Base-by-base conservation (phyloP, 164 flowering plant species). In the Litsea cubeba region DNA sequence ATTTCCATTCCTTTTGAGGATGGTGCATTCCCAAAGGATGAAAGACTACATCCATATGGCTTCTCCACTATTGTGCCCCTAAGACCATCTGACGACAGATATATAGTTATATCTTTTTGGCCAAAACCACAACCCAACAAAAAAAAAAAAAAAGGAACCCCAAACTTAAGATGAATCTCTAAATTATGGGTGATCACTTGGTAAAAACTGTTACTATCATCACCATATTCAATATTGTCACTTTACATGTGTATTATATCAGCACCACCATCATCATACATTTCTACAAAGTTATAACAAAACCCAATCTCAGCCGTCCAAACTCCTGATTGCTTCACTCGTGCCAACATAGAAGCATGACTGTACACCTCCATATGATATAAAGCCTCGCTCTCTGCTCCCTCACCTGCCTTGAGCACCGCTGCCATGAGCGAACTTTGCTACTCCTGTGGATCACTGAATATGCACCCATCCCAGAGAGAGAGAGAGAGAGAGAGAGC, bases 341-440 rank as follows among this genome's bases (percentile, higher is more conserved):
- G n/a, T 84, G 82, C 87, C 85, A 85, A 62, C 84, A 62, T 6
- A 87, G 76, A 46, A 87, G 87, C 22, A 87, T 72, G 69, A 87
- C 85, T 0, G 86, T 77, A 68, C 90, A 87, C 74, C 85, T 83
- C 91, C 91, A 88, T 51, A 88, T 81, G 54, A 88, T 86, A 50
- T 88, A 88, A 22, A 86, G 78, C 23, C 89, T 76, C 0, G 88
- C 80, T 71, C 81, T 62, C 65, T 83, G 85, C 77, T 86, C 83
- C 26, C 79, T 49, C 1, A 81, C 26, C 1, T 77, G 77, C 84
- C 81, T 84, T 8, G 88, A 85, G 58, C 86, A 83, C 73, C 88
- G 26, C 28, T 73, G 75, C 84, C 83, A 77, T 7, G 82, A 70
- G 35, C 82, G 74, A 23, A 74, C 57, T 74, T 79, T 87, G 3